phyloP scores from a whole-genome alignment of 2,329 filamentous ascomycete species.

The Reticulascus tulasneorum region DNA sequence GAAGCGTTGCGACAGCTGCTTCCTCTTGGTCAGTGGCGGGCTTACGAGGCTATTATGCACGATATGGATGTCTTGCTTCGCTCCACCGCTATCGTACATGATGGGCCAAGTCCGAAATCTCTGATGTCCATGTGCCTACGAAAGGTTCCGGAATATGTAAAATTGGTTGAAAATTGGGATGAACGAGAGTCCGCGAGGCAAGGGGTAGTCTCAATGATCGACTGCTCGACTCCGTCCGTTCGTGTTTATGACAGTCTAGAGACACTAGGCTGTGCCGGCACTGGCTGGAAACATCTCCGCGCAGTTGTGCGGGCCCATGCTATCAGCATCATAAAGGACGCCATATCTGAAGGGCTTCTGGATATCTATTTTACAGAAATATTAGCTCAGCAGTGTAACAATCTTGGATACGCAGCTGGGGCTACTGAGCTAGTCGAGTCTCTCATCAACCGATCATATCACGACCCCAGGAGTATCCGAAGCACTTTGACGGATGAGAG shows the following conservation, averaged over 20 bases:
- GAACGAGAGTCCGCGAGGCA: slow-evolving; percentile 30
- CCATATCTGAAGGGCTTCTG: slow-evolving; percentile 37
- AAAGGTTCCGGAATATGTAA: slow-evolving; percentile 43
- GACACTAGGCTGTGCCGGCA: slow-evolving; percentile 30
- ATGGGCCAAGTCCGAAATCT: slow-evolving; percentile 23
- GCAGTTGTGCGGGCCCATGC: slow-evolving; percentile 43
- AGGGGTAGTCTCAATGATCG: slow-evolving; percentile 29
- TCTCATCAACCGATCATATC: slow-evolving; percentile 29
- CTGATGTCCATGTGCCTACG: slow-evolving; percentile 46
- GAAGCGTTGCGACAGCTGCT: too few species aligned
- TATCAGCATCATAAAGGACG: slow-evolving; percentile 36
- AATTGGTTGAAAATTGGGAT: slow-evolving; percentile 39
- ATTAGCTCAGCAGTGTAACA: slow-evolving; percentile 37
- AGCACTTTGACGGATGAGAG: slow-evolving; percentile 22
- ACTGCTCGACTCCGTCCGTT: slow-evolving; percentile 34
- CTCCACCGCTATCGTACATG: slow-evolving; percentile 15
- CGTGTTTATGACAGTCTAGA: slow-evolving; percentile 48
- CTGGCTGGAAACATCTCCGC: slow-evolving; percentile 43
- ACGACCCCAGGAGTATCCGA: slow-evolving; percentile 27
- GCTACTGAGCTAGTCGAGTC: slow-evolving; percentile 35
- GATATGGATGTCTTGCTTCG: slow-evolving; percentile 25
- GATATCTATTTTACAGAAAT: slow-evolving; percentile 33
- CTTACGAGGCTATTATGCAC: slow-evolving; percentile 28
- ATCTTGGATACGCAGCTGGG: slow-evolving; percentile 31
- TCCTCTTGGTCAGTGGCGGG: too few species aligned